Percentiles rank a stretch among this genome's conserved stretches.
Conservation (phyloP, 2,329 filamentous ascomycete genomes). For the Aspergillus awamori region DNA sequence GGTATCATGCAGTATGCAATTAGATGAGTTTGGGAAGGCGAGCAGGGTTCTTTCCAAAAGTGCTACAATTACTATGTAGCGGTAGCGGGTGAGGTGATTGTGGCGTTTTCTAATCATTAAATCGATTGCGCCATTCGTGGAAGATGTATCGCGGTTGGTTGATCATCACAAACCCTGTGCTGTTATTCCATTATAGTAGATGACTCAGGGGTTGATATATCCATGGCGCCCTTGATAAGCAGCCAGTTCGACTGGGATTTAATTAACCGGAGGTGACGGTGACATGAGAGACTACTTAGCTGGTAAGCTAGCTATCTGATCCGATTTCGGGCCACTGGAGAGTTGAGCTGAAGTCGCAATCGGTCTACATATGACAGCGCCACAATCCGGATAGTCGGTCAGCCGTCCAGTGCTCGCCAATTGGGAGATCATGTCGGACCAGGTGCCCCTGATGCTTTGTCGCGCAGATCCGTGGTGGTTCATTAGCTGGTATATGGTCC, state of each 20-base stretch:
- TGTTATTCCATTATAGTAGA: background rate
- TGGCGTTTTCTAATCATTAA: background rate
- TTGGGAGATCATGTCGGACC: background rate
- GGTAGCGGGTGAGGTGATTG: background rate
- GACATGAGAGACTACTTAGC: background rate
- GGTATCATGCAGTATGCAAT: background rate
- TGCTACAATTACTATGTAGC: too few relatives aligned
- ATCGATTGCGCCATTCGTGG: background rate
- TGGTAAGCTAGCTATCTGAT: background rate
- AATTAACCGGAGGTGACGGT: constrained; percentile 5
- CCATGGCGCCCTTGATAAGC: background rate
- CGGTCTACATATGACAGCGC: background rate
- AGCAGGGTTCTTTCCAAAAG: background rate
- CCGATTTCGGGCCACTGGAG: background rate
- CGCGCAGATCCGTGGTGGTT: background rate
- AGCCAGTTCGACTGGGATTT: background rate
- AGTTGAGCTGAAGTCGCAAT: background rate
- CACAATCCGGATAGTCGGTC: background rate
- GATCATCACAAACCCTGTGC: background rate
- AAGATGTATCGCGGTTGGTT: background rate
- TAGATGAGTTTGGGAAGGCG: background rate
- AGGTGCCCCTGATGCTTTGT: background rate
- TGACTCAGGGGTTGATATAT: background rate
- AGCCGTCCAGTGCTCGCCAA: background rate
- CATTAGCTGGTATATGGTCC: background rate